Percentiles rank a stretch among this genome's conserved stretches.
Conservation (phyloP, 2,329 filamentous ascomycete genomes). For the Penicillium concentricum region DNA sequence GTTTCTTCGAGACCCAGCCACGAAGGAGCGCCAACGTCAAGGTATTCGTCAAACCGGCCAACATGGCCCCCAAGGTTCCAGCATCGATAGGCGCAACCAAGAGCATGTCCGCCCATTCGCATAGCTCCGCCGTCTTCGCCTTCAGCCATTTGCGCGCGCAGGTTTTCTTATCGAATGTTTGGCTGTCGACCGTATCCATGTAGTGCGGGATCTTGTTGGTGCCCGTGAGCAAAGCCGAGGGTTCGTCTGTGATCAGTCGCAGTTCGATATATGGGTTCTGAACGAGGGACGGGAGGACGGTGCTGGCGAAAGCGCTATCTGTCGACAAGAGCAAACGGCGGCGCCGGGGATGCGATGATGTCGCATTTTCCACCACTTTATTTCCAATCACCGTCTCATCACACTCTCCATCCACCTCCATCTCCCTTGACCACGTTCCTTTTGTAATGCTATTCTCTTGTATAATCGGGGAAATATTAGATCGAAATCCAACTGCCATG, state of each 20-base stretch:
- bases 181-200: slow-evolving; percentile 41
- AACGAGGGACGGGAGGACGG: slow-evolving; percentile 39
- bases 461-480: slow-evolving; percentile 5
- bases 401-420: slow-evolving; percentile 28
- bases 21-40: slow-evolving; percentile 77
- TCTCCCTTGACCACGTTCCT: slow-evolving; percentile 19
- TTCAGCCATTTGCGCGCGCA: slow-evolving; percentile 42
- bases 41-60: slow-evolving; percentile 78
- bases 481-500: slow-evolving; percentile 21
- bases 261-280: slow-evolving; percentile 42
- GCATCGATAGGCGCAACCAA: slow-evolving; percentile 83
- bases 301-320: slow-evolving; percentile 41
- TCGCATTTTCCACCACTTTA: slow-evolving; percentile 1
- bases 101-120: slow-evolving; percentile 84
- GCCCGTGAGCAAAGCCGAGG: slow-evolving; percentile 37
- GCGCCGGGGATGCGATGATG: slow-evolving; percentile 17
- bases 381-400: slow-evolving; percentile 18
- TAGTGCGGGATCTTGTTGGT: slow-evolving; percentile 42
- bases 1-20: slow-evolving; percentile 84
- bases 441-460: slow-evolving; percentile 11
- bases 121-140: slow-evolving; percentile 59
- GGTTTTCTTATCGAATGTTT: slow-evolving; percentile 40
- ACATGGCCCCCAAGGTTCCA: slow-evolving; percentile 81
- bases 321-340: slow-evolving; percentile 39
- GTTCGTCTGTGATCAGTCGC: slow-evolving; percentile 44